phyloP scores from a whole-genome alignment of 1,139 yeast species.

The Sugiyamaella pinicola region DNA sequence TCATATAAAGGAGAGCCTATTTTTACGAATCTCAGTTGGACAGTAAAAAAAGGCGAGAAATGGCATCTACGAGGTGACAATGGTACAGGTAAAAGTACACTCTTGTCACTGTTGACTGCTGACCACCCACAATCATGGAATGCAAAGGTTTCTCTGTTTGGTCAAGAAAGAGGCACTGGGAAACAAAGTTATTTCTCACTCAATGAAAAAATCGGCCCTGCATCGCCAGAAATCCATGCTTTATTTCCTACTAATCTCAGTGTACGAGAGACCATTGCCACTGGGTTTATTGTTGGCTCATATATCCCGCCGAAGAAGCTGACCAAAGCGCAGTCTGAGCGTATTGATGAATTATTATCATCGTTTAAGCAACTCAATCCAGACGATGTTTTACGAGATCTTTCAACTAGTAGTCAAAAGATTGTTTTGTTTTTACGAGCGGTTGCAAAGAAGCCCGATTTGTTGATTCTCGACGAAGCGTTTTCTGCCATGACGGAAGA shows the following conservation, averaged over 20 bases:
- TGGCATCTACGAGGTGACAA: constrained; percentile 92
- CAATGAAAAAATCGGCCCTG: constrained; percentile 77
- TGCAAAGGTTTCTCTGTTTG: constrained; percentile 63
- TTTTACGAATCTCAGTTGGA: constrained; percentile 64
- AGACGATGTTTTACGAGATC: constrained; percentile 51
- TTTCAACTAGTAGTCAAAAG: constrained; percentile 77
- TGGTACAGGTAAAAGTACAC: constrained; percentile 91
- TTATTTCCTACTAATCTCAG: constrained; percentile 65
- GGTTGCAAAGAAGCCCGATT: constrained; percentile 69
- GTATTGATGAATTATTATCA: constrained; percentile 40
- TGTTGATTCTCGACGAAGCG: constrained; percentile 88
- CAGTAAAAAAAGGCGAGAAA: constrained; percentile 66
- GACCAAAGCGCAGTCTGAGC: constrained; percentile 41
- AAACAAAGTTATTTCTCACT: constrained; percentile 74
- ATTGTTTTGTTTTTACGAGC: constrained; percentile 74
- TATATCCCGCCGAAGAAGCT: constrained; percentile 48
- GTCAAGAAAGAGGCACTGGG: constrained; percentile 72
- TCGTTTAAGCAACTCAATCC: constrained; percentile 40
- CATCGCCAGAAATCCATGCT: constrained; percentile 91
- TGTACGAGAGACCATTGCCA: constrained; percentile 61
- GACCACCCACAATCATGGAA: constrained; percentile 98
- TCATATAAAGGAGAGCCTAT: constrained; percentile 65
- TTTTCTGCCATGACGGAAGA: constrained; percentile 84
- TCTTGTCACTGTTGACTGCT: constrained; percentile 79
- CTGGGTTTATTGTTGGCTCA: constrained; percentile 74